phyloP scores from a whole-genome alignment of 345 rosid species.

The Salix caprea region DNA sequence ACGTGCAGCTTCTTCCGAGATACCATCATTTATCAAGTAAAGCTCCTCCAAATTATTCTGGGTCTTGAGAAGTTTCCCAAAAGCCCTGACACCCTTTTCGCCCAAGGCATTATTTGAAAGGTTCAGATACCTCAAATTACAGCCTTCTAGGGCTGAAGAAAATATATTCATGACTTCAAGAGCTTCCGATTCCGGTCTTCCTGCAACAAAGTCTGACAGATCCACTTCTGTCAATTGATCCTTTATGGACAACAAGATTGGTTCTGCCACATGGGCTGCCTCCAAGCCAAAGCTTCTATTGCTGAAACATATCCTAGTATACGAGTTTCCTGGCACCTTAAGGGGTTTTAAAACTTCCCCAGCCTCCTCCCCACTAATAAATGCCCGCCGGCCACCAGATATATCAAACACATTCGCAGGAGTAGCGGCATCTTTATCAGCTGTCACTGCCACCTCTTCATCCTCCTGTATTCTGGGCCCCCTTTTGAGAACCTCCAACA shows the following conservation, averaged over 20 bases:
- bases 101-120: constrained; percentile 91
- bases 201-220: constrained; percentile 85
- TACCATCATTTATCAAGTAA: constrained; percentile 83
- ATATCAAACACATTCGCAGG: constrained; percentile 59
- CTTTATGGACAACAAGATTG: constrained; percentile 65
- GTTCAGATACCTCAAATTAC: constrained; percentile 60
- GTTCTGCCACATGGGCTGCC: constrained; percentile 74
- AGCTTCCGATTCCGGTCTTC: constrained; percentile 85
- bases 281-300: constrained; percentile 82
- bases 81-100: constrained; percentile 88
- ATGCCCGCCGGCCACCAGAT: constrained; percentile 65
- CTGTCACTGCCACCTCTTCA: constrained; percentile 18
- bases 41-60: constrained; percentile 72
- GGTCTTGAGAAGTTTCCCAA: constrained; percentile 63
- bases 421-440: constrained; percentile 23
- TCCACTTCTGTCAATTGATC: constrained; percentile 75
- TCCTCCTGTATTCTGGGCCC: constrained; percentile 44
- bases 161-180: constrained; percentile 82
- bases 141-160: constrained; percentile 67
- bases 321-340: constrained; percentile 59
- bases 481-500: constrained; percentile 76
- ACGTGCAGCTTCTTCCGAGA: constrained; percentile 86
- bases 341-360: constrained; percentile 70
- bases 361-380: constrained; percentile 76
- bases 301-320: constrained; percentile 84